phyloP scores from a whole-genome alignment of 345 rosid species.

The Garcia nutans region DNA sequence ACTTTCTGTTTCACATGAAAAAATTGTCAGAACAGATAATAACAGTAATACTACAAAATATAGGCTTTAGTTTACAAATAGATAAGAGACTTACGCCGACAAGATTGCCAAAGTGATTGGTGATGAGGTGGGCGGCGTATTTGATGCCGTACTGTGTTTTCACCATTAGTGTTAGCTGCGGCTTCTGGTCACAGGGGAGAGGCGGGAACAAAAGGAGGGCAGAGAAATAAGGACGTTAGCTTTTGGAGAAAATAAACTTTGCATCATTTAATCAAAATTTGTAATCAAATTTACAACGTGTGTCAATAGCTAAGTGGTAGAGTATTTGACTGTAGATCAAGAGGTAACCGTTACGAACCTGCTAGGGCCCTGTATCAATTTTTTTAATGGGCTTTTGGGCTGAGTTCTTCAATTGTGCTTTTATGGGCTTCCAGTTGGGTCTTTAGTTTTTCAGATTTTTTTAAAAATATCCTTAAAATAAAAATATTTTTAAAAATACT shows the following conservation, averaged over 20 bases:
- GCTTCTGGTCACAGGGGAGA: not conserved
- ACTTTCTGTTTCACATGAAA: constrained; percentile 53
- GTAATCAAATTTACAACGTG: not conserved
- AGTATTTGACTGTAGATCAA: constrained; percentile 38
- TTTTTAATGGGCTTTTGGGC: no score
- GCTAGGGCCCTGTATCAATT: constrained; percentile 21
- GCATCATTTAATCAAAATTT: no score
- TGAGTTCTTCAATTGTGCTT: no score
- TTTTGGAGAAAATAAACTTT: no score
- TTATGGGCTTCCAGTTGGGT: no score
- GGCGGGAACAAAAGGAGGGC: not conserved
- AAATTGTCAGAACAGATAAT: not conserved
- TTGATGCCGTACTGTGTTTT: constrained; percentile 51
- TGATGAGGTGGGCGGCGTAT: constrained; percentile 68
- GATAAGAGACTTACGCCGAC: constrained; percentile 52
- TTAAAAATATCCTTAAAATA: no score
- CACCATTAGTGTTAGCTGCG: constrained; percentile 20
- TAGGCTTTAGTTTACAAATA: not conserved
- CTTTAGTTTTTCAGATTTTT: no score
- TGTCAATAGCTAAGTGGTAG: constrained; percentile 17
- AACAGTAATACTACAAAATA: not conserved
- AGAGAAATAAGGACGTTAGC: no score
- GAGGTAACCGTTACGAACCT: constrained; percentile 36
- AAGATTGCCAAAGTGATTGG: constrained; percentile 72
- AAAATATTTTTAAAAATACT: no score